A percentile compares a stretch with the other conserved stretches of the same genome.
These are phyloP conservation scores for Chlorophyllum brunneum DNA, from an alignment of 768 basidiomycete genomes.

Conservation along the genomic window DNA sequence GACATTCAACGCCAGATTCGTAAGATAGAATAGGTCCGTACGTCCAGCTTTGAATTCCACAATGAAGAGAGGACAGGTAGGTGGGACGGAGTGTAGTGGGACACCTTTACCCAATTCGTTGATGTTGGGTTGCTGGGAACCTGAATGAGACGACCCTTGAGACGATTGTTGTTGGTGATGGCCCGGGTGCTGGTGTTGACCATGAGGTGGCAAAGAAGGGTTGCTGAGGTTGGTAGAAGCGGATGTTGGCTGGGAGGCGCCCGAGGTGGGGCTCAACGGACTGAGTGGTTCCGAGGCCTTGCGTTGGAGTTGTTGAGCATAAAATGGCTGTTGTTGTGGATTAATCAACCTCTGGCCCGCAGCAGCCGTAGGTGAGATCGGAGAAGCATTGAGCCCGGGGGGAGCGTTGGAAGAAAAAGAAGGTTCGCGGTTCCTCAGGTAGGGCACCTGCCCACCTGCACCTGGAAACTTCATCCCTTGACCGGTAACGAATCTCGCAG, in stretches of 20 bases:
- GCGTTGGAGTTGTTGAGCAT: conserved; percentile 38
- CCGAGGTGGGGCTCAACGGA: conserved; percentile 4
- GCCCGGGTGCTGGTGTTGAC: neutral
- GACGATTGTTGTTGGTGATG: conserved; percentile 11
- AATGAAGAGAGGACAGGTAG: conserved; percentile 89
- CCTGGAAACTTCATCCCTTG: conserved; percentile 58
- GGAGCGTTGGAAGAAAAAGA: conserved; percentile 5
- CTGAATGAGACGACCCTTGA: conserved; percentile 6
- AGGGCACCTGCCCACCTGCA: conserved; percentile 14
- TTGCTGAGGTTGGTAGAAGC: conserved; percentile 12
- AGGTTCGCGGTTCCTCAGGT: conserved; percentile 16
- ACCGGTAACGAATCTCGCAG: conserved; percentile 61
- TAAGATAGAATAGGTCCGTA: conserved; percentile 91
- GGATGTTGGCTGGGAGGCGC: conserved; percentile 17
- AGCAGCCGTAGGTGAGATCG: conserved; percentile 46
- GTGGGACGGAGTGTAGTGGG: conserved; percentile 77
- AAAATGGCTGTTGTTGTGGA: conserved; percentile 44
- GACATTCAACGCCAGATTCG: conserved; percentile 58
- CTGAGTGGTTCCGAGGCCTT: conserved; percentile 31
- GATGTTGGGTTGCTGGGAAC: conserved; percentile 23
- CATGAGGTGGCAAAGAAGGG: conserved; percentile 9
- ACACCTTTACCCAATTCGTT: conserved; percentile 85
- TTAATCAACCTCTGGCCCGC: conserved; percentile 31
- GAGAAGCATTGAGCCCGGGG: conserved; percentile 32
- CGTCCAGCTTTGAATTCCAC: conserved; percentile 98